These are phyloP conservation scores for Malus hybrid DNA, from an alignment of 331 rosid species.

Conservation along the genomic window DNA sequence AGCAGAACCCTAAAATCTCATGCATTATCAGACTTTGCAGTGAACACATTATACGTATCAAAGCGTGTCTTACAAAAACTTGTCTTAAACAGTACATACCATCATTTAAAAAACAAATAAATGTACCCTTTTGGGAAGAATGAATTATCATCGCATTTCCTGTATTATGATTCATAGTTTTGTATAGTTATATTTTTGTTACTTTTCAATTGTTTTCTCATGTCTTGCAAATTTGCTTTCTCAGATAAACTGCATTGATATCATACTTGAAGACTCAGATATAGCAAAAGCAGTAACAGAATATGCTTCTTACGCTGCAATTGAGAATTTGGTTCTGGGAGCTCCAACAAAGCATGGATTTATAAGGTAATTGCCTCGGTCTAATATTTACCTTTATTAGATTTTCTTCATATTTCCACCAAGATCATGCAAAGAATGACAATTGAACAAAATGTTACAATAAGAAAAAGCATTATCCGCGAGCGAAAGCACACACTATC, in stretches of 20 bases:
- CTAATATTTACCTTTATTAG: too few relatives aligned
- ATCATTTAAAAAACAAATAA: too few relatives aligned
- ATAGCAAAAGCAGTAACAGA: conserved; percentile 69
- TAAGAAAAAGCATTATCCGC: neutral
- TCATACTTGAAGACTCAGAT: conserved; percentile 75
- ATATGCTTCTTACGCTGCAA: conserved; percentile 71
- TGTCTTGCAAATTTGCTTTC: conserved; percentile 3
- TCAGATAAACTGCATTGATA: conserved; percentile 83
- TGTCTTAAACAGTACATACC: too few relatives aligned
- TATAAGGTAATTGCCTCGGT: conserved; percentile 43
- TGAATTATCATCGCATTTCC: too few relatives aligned
- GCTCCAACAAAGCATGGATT: conserved; percentile 76
- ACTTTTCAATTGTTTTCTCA: neutral
- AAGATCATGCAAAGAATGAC: neutral
- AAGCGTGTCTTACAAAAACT: too few relatives aligned
- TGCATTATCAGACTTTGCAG: neutral
- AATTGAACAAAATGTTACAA: neutral
- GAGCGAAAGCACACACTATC: neutral
- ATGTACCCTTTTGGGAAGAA: too few relatives aligned
- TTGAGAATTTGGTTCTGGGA: conserved; percentile 71
- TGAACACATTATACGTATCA: too few relatives aligned
- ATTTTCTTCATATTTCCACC: neutral
- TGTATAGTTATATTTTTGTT: neutral
- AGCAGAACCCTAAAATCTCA: neutral
- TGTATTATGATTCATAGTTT: too few relatives aligned